These are phyloP conservation scores for Conoideocrella luteorostrata DNA, from an alignment of 2,329 filamentous ascomycete species.

Conservation along the genomic window DNA sequence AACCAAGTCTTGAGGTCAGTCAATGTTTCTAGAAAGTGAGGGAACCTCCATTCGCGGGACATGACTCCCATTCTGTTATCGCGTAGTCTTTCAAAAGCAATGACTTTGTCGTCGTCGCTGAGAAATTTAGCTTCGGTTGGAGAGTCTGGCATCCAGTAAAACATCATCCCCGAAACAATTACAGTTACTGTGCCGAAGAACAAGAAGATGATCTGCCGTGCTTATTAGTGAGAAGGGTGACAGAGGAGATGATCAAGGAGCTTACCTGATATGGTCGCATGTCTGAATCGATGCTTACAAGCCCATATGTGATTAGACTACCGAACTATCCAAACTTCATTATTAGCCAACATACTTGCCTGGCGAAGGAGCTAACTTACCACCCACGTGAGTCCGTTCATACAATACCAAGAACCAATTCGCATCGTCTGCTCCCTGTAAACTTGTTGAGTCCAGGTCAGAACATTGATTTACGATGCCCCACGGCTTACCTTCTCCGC, in stretches of 20 bases:
- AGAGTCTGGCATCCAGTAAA: slow-evolving; percentile 42
- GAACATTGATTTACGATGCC: slow-evolving; percentile 5
- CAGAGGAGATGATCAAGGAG: too few species aligned
- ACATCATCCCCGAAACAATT: slow-evolving; percentile 36
- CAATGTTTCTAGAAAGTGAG: slow-evolving; percentile 46
- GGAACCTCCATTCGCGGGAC: slow-evolving; percentile 44
- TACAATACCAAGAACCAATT: slow-evolving; percentile 53
- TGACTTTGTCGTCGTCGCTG: slow-evolving; percentile 41
- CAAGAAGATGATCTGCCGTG: slow-evolving; percentile 43
- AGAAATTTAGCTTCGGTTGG: slow-evolving; percentile 46
- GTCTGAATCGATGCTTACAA: slow-evolving; percentile 48
- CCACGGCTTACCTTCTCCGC: slow-evolving; percentile 33
- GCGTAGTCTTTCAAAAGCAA: slow-evolving; percentile 48
- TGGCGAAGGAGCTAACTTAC: slow-evolving; percentile 18
- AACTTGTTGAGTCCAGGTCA: slow-evolving; percentile 1
- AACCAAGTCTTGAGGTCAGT: slow-evolving; percentile 55
- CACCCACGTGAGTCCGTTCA: slow-evolving; percentile 54
- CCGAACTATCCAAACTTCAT: slow-evolving; percentile 30
- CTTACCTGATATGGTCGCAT: slow-evolving; percentile 41
- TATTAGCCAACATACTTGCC: slow-evolving; percentile 12
- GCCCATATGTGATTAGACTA: slow-evolving; percentile 49
- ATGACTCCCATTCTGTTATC: slow-evolving; percentile 50
- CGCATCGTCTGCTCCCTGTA: slow-evolving; percentile 48
- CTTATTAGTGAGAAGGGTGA: neutral
- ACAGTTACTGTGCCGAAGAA: slow-evolving; percentile 48